phyloP scores from a whole-genome alignment of 371 early-diverging fungal genomes.

The Smittium mucronatum region DNA sequence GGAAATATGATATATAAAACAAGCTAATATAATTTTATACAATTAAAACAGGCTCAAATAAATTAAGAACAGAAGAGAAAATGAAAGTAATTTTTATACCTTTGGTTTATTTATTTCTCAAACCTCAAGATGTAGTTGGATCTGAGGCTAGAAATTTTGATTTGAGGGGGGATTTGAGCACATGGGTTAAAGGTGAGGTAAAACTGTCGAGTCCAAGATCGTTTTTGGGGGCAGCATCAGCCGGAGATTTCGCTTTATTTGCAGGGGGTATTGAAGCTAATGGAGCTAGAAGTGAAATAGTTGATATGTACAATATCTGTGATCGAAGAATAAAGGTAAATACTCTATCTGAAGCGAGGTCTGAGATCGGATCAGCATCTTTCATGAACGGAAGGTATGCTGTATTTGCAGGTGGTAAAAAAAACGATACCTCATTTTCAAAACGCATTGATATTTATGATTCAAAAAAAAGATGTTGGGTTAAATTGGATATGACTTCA shows the following conservation, averaged over 20 bases:
- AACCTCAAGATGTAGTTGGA: too few relatives aligned
- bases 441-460: conserved; percentile 26
- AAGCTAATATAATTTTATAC: too few relatives aligned
- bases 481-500: conserved; percentile 12
- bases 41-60: too few relatives aligned
- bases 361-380: conserved; percentile 27
- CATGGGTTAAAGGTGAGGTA: conserved; percentile 19
- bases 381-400: conserved; percentile 21
- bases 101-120: too few relatives aligned
- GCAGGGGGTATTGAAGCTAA: conserved; percentile 27
- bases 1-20: too few relatives aligned
- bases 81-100: too few relatives aligned
- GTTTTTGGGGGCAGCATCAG: conserved; percentile 23
- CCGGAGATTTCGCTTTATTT: conserved; percentile 25
- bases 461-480: conserved; percentile 18
- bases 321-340: conserved; percentile 18
- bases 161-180: not conserved
- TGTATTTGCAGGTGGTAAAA: conserved; percentile 29
- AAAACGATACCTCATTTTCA: conserved; percentile 18
- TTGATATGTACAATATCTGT: conserved; percentile 23
- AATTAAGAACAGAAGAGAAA: too few relatives aligned
- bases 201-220: conserved; percentile 23
- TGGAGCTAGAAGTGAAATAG: conserved; percentile 19
- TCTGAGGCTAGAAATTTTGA: not conserved
- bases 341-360: conserved; percentile 19